phyloP scores from a whole-genome alignment of 768 basidiomycete genomes.

The Russula brevipes region DNA sequence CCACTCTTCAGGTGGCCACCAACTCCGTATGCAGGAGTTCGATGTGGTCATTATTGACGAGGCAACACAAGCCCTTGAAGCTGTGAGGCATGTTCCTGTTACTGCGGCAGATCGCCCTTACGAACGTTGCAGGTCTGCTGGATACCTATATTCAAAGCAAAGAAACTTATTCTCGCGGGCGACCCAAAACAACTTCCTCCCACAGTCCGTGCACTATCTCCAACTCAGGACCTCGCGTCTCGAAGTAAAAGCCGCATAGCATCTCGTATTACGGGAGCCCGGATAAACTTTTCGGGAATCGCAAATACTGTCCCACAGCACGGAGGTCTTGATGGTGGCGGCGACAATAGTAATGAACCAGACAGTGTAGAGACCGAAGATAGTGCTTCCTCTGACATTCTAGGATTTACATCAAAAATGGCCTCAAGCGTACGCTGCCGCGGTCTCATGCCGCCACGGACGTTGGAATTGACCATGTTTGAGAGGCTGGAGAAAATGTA shows the following conservation, averaged over 20 bases:
- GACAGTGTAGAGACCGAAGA: background rate
- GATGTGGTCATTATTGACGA: conserved; percentile 97
- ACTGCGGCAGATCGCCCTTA: background rate
- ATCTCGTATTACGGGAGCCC: background rate
- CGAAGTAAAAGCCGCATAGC: background rate
- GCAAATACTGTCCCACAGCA: background rate
- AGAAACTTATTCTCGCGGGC: conserved; percentile 85
- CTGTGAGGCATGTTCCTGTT: conserved; percentile 45
- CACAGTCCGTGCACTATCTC: conserved; percentile 70
- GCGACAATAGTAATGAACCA: background rate
- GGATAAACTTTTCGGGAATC: background rate
- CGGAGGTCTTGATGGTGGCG: background rate
- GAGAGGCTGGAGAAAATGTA: conserved; percentile 89
- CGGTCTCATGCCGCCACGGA: conserved; percentile 52
- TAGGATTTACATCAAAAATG: background rate
- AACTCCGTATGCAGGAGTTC: conserved; percentile 70
- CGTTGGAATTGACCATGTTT: conserved; percentile 86
- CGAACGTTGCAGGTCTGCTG: conserved; percentile 64
- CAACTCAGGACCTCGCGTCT: conserved; percentile 28
- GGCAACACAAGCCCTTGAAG: conserved; percentile 94
- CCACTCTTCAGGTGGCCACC: conserved; percentile 85
- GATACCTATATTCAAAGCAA: conserved; percentile 91
- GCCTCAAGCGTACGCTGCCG: background rate
- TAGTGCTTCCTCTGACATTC: background rate
- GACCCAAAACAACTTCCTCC: conserved; percentile 96